phyloP scores from a whole-genome alignment of 2,329 filamentous ascomycete genomes.

The Aspergillus terreus region DNA sequence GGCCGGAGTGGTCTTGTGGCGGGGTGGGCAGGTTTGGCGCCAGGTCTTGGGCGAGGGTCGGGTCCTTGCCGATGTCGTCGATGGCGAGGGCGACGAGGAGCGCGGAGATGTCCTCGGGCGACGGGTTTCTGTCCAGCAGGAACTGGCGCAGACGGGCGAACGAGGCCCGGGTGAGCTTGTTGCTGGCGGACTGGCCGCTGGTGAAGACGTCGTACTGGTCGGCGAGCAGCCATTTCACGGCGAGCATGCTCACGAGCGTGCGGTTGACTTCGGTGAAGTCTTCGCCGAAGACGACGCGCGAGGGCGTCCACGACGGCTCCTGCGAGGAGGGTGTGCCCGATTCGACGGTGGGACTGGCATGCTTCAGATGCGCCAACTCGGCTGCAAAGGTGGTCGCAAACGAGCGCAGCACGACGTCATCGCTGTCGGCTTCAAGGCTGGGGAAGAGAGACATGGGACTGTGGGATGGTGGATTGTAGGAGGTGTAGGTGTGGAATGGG shows the following conservation, averaged over 20 bases:
- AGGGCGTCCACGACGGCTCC: slow-evolving; percentile 1
- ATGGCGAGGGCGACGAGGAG: slow-evolving; percentile 34
- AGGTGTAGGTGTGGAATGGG: background rate
- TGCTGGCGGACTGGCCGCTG: slow-evolving; percentile 19
- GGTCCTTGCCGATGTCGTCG: slow-evolving; percentile 39
- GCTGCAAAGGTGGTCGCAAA: background rate
- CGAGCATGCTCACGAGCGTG: slow-evolving; percentile 35
- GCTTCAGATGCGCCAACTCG: slow-evolving; percentile 4
- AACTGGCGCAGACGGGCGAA: slow-evolving; percentile 27
- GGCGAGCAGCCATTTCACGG: slow-evolving; percentile 35
- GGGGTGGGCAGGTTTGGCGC: background rate
- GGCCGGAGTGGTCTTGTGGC: background rate
- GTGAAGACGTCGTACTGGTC: slow-evolving; percentile 33
- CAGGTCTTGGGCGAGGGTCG: slow-evolving; percentile 26
- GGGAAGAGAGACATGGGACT: background rate
- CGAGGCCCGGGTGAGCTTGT: slow-evolving; percentile 22
- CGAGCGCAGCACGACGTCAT: background rate
- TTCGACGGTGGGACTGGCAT: slow-evolving; percentile 8
- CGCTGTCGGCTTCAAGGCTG: background rate
- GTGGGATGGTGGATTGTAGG: background rate
- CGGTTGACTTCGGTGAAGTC: slow-evolving; percentile 40
- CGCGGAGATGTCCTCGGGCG: slow-evolving; percentile 21
- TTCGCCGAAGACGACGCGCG: slow-evolving; percentile 3
- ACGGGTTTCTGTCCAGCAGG: slow-evolving; percentile 16
- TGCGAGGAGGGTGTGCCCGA: background rate